phyloP scores from a whole-genome alignment of 2,329 filamentous ascomycete species.

The Xylariaceae sp. region DNA sequence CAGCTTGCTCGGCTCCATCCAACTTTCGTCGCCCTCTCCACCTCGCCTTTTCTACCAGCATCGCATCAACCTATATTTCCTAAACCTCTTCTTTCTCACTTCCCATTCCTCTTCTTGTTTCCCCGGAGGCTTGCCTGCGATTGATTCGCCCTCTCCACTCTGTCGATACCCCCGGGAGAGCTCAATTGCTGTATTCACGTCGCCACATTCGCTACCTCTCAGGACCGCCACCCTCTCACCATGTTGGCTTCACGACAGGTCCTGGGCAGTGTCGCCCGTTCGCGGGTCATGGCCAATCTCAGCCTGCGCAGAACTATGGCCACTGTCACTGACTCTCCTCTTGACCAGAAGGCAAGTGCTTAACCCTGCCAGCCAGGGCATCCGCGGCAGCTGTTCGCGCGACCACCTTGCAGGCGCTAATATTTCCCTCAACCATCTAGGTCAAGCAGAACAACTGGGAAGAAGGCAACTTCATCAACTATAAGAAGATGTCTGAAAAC shows the following conservation, averaged over 20 bases:
- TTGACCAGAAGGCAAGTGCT: constrained; percentile 75
- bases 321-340: constrained; percentile 77
- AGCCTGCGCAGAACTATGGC: constrained; percentile 69
- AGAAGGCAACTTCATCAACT: constrained; percentile 97
- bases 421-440: constrained; percentile 35
- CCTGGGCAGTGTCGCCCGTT: constrained; percentile 61
- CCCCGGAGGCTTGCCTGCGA: constrained; percentile 29
- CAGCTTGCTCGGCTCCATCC: constrained; percentile 20
- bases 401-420: constrained; percentile 17
- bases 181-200: constrained; percentile 31
- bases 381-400: neutral
- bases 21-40: constrained; percentile 29
- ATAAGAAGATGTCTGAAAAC: constrained; percentile 99
- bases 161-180: constrained; percentile 16
- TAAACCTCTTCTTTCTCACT: constrained; percentile 6
- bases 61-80: constrained; percentile 2
- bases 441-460: constrained; percentile 97
- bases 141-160: constrained; percentile 28
- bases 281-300: constrained; percentile 52
- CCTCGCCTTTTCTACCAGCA: constrained; percentile 13
- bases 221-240: constrained; percentile 36
- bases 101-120: constrained; percentile 20
- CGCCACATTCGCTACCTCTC: constrained; percentile 14
- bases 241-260: constrained; percentile 72
- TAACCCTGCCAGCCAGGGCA: neutral